Evolutionary conservation across 2,329 filamentous ascomycete species (phyloP).

Genomic region (Fusarium sp.): DNA sequence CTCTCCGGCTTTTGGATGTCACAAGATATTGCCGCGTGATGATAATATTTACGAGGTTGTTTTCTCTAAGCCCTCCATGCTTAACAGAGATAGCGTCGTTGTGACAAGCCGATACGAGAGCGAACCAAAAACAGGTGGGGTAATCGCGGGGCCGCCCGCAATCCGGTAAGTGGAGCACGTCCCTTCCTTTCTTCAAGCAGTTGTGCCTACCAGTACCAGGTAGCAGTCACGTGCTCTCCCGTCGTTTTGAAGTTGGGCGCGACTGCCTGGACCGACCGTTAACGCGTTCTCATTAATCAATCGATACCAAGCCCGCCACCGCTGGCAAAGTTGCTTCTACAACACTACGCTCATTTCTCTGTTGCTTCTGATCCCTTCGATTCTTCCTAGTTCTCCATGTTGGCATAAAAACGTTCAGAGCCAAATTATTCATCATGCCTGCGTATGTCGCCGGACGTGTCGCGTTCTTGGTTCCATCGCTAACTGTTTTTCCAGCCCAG

Average conservation of each 20-base stretch:
- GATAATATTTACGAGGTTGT: background rate
- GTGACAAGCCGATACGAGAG: background rate
- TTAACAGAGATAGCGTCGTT: background rate
- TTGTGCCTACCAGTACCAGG: background rate
- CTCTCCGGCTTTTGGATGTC: background rate
- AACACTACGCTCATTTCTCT: background rate
- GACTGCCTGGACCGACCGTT: conserved; percentile 34
- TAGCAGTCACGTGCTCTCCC: conserved; percentile 47
- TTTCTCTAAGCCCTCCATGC: background rate
- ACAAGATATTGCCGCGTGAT: conserved; percentile 6
- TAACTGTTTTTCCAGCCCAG: conserved; percentile 62
- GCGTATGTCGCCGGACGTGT: conserved; percentile 52
- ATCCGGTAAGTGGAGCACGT: conserved; percentile 14
- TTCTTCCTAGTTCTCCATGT: conserved; percentile 39
- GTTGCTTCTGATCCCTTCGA: background rate
- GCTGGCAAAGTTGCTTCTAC: conserved; percentile 16
- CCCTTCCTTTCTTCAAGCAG: background rate
- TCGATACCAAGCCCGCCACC: conserved; percentile 18
- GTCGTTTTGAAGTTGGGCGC: conserved; percentile 40
- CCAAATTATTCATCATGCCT: conserved; percentile 53
- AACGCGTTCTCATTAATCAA: conserved; percentile 40
- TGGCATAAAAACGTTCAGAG: conserved; percentile 26
- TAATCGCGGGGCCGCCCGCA: conserved; percentile 23
- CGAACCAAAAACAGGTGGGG: conserved; percentile 23
- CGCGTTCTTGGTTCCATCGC: conserved; percentile 10